Base-by-base conservation (phyloP, 2,329 filamentous ascomycete species). In the Trichoderma sp. region DNA sequence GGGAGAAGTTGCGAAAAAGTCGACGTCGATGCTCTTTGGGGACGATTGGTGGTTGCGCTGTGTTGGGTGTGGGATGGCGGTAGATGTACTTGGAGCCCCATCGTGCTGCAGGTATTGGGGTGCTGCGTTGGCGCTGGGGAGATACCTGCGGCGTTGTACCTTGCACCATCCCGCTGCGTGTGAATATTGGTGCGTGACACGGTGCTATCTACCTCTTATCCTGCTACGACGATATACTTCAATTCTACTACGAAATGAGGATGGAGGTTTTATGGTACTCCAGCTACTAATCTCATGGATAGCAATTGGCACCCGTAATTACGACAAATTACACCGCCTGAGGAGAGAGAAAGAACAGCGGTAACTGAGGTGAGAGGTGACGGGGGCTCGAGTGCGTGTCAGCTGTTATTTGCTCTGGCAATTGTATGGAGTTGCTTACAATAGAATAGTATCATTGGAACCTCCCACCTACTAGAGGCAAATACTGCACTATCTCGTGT, bases 1-100 rank as follows among this genome's bases (percentile, higher is more conserved):
- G 77, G 75, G 68, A 76, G 73, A 77, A 73, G 75, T 43, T 71
- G 64, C 57, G 23, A 68, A 63, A 68, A 58, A 39, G 36, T 39
- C 30, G 53, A 50, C 34, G 59, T 53, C 23, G 66, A 62, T 26
- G 59, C 57, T 43, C 67, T 17, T 57, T 39, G 28, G 57, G 55
- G 57, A 26, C 36, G 26, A 26, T 36, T 69, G 66, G 66, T 13
- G 66, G 66, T 62, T 61, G 62, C 23, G 67, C 15, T 58, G 66
- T 23, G 36, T 57, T 72, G 30, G 47, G 59, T 32, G 59, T 32
- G 59, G 28, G 43, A 63, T 63, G 30, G 47, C 26, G 47, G 64
- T 58, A 43, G 50, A 28, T 57, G 53, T 43, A 50, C 55, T 32
- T 26, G 23, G 26, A 34, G 47, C 47, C 47, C n/a, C 47, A 11